Evolutionary conservation across 805 yeast species (phyloP).

Genomic region (Hanseniaspora lindneri): DNA sequence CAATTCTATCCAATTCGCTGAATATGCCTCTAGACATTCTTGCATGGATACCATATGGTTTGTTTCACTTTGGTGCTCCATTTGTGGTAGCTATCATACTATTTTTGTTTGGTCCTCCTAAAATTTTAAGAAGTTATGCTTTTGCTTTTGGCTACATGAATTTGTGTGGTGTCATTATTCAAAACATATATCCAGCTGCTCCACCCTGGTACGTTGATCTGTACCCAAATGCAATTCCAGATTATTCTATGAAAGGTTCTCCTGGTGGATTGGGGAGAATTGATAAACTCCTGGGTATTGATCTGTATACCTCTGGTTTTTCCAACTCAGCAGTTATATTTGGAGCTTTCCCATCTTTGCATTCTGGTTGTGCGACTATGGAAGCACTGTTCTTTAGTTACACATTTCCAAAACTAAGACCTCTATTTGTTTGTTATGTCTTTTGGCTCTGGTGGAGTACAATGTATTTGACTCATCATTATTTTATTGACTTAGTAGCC

Average conservation of each 20-base stretch:
- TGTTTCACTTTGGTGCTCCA: conserved; percentile 82
- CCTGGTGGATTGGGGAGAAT: conserved; percentile 92
- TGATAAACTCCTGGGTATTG: conserved; percentile 64
- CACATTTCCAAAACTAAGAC: conserved; percentile 60
- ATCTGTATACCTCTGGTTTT: conserved; percentile 73
- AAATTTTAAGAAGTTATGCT: conserved; percentile 67
- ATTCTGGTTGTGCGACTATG: conserved; percentile 89
- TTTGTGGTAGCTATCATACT: conserved; percentile 68
- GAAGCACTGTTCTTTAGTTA: conserved; percentile 78
- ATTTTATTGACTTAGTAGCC: conserved; percentile 84
- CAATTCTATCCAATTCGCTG: conserved; percentile 64
- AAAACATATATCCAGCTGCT: conserved; percentile 80
- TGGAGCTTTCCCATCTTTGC: conserved; percentile 83
- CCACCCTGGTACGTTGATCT: conserved; percentile 92
- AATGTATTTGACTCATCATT: conserved; percentile 94
- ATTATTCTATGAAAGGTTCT: conserved; percentile 81
- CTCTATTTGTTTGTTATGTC: conserved; percentile 65
- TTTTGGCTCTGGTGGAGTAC: conserved; percentile 97
- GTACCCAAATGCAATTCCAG: conserved; percentile 80
- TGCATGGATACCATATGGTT: conserved; percentile 93
- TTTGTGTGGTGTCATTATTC: conserved; percentile 69
- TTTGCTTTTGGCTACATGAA: conserved; percentile 95
- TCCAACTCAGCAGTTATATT: conserved; percentile 81
- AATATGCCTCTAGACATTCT: conserved; percentile 58
- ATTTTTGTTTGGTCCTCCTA: conserved; percentile 87